A percentile compares a stretch with the other conserved stretches of the same genome.
phyloP scores from a whole-genome alignment of 164 flowering plant species.

The Akebia trifoliata region DNA sequence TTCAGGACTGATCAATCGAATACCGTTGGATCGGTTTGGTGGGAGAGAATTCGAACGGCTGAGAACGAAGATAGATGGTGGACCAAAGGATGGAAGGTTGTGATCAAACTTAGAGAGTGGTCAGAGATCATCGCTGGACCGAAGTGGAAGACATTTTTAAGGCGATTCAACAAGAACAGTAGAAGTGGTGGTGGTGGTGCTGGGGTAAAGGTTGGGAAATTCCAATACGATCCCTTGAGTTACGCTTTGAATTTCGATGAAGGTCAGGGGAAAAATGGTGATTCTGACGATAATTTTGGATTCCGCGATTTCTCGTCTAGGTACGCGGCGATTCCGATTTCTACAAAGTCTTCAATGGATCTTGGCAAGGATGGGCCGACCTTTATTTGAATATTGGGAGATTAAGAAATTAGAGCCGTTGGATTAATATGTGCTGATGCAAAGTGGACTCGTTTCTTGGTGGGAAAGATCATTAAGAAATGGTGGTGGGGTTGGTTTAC shows the following conservation, averaged over 20 bases:
- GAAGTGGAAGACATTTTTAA: constrained; percentile 50
- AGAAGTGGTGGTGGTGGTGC: neutral
- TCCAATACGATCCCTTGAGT: constrained; percentile 50
- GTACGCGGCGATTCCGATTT: constrained; percentile 22
- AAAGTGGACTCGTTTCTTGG: neutral
- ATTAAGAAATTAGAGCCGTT: no score
- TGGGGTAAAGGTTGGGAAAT: constrained; percentile 17
- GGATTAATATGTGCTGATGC: neutral
- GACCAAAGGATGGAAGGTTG: constrained; percentile 17
- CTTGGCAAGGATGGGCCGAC: constrained; percentile 19
- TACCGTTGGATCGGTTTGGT: constrained; percentile 15
- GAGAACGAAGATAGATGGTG: constrained; percentile 25
- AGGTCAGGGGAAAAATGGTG: constrained; percentile 22
- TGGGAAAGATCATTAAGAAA: no score
- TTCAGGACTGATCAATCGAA: constrained; percentile 10
- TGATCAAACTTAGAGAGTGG: constrained; percentile 39
- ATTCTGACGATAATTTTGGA: constrained; percentile 23
- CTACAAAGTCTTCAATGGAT: constrained; percentile 27
- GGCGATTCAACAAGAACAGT: constrained; percentile 28
- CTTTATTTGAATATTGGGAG: no score
- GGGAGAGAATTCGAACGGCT: constrained; percentile 28
- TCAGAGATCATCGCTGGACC: constrained; percentile 48
- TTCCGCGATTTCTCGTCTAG: constrained; percentile 26
- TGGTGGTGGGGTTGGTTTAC: no score
- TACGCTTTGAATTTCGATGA: constrained; percentile 53